These are phyloP conservation scores for Acer negundo DNA, from an alignment of 345 rosid species.

Conservation along the genomic window DNA sequence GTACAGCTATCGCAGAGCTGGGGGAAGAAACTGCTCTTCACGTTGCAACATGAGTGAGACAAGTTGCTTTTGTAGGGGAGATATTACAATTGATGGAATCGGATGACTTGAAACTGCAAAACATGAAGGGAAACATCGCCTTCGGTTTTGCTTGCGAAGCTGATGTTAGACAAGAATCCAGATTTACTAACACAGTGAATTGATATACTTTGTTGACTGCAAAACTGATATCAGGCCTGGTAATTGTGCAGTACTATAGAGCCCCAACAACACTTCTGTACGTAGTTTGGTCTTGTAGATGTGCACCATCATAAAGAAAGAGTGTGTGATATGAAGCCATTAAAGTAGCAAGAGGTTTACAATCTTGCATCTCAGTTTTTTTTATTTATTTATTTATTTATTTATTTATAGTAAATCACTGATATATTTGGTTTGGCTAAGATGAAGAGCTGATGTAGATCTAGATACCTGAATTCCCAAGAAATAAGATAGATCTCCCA, in stretches of 20 bases:
- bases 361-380: neutral
- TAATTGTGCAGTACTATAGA: no score
- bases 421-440: neutral
- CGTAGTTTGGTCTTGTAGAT: no score
- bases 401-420: neutral
- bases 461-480: neutral
- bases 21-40: neutral
- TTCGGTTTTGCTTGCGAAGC: neutral
- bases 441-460: neutral
- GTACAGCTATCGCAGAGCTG: neutral
- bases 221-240: no score
- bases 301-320: no score
- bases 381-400: no score
- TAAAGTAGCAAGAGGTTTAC: neutral
- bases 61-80: neutral
- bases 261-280: no score
- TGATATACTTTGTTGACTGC: no score
- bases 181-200: neutral
- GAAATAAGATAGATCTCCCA: neutral
- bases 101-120: neutral
- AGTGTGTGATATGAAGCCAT: neutral
- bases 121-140: conserved; percentile 2
- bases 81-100: neutral
- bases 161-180: no score
- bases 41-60: neutral